Conservation (phyloP, 208 protist species). For the Acanthamoeba lenticulata region DNA sequence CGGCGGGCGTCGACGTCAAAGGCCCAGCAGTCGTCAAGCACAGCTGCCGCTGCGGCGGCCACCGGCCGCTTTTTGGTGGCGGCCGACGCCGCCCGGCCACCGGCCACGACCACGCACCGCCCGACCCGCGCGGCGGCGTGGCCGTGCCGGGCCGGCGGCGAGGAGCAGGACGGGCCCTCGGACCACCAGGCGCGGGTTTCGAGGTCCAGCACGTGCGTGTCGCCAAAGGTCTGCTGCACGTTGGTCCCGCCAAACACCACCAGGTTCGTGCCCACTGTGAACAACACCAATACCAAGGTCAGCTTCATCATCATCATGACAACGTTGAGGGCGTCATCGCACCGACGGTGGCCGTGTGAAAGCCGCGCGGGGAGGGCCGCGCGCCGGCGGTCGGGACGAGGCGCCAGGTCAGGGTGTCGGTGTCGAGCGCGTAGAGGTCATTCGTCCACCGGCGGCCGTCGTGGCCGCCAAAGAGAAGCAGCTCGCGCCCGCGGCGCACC, state of each 20-base stretch:
- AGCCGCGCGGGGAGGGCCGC: not conserved
- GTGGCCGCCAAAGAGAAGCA: constrained; percentile 15
- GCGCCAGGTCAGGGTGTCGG: not conserved
- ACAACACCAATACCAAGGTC: no score
- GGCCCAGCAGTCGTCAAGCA: not conserved
- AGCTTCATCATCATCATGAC: no score
- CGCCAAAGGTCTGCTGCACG: not conserved
- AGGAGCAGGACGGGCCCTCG: not conserved
- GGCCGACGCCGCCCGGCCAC: no score
- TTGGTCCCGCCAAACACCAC: not conserved
- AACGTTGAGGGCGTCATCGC: not conserved
- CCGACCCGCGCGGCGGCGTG: not conserved
- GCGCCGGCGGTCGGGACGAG: not conserved
- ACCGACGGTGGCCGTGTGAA: not conserved
- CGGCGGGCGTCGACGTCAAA: not conserved
- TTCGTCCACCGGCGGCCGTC: not conserved
- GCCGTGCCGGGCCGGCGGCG: not conserved
- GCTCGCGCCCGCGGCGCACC: not conserved
- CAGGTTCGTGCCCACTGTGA: not conserved
- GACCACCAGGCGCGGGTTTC: not conserved
- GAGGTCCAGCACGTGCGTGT: not conserved
- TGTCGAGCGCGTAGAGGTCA: not conserved
- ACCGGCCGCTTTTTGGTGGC: no score
- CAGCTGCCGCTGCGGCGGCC: not conserved
- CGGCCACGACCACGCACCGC: not conserved